A percentile compares a stretch with the other conserved stretches of the same genome.
Conservation (phyloP, 176 grass and related monocot species). For the Musa beccarii region DNA sequence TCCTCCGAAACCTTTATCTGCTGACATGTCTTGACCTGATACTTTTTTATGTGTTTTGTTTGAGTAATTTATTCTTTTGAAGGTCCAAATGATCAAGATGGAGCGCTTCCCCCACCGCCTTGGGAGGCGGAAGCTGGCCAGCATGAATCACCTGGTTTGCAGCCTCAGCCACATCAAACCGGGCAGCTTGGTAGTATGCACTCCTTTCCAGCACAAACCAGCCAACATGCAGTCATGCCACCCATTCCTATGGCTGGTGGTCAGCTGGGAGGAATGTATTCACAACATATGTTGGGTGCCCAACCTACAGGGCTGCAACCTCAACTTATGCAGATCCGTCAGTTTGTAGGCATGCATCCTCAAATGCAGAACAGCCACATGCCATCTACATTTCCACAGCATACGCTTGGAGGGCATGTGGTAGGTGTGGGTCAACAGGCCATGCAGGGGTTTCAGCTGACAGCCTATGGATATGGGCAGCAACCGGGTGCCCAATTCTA, state of each 20-base stretch:
- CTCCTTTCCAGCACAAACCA: conserved; percentile 3
- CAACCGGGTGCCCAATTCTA: conserved; percentile 28
- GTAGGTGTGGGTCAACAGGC: conserved; percentile 40
- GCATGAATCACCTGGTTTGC: conserved; percentile 26
- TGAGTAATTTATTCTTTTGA: conserved; percentile 1
- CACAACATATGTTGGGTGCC: neutral
- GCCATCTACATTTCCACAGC: conserved; percentile 35
- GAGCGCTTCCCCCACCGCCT: conserved; percentile 41
- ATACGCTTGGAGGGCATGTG: conserved; percentile 21
- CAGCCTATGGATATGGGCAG: conserved; percentile 39
- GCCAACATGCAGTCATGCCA: conserved; percentile 22
- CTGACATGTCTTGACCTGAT: no score
- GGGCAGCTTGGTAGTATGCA: conserved; percentile 19
- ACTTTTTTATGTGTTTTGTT: neutral
- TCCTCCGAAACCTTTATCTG: neutral
- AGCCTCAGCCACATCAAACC: conserved; percentile 31
- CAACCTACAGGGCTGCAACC: conserved; percentile 9
- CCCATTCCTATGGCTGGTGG: conserved; percentile 11
- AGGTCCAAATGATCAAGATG: conserved; percentile 39
- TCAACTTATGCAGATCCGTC: conserved; percentile 1
- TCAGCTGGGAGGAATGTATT: conserved; percentile 19
- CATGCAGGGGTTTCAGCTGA: conserved; percentile 52
- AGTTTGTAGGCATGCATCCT: conserved; percentile 21
- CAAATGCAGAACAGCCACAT: conserved; percentile 36
- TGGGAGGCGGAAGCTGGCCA: conserved; percentile 37